Evolutionary conservation across 495 filamentous ascomycete genomes (phyloP).

Genomic region (Penicillium egyptiacum): DNA sequence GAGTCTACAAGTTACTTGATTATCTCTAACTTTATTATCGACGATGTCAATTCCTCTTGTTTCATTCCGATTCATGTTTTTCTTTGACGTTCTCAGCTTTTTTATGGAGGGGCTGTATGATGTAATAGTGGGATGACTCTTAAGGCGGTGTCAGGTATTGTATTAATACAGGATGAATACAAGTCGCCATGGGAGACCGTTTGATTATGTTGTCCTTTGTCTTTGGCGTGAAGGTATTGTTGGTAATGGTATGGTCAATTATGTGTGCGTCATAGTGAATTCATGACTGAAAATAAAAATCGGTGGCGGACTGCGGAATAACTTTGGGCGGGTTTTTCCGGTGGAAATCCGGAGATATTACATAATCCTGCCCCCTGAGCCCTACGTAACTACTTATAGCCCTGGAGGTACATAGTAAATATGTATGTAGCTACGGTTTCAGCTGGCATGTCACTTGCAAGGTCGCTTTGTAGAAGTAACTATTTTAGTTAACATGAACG

Average conservation of each 20-base stretch:
- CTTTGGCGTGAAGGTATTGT: not conserved
- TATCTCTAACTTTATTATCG: not conserved
- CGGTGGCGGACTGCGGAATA: too few species aligned
- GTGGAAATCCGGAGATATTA: too few species aligned
- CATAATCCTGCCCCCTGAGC: too few species aligned
- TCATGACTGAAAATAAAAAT: not conserved
- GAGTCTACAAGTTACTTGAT: constrained; percentile 12
- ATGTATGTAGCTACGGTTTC: too few species aligned
- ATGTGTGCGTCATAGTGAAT: constrained; percentile 16
- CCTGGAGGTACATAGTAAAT: too few species aligned
- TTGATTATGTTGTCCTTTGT: too few species aligned
- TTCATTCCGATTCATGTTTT: not conserved
- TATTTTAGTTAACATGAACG: too few species aligned
- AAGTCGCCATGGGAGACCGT: not conserved
- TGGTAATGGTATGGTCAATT: constrained; percentile 18
- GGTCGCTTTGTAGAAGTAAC: too few species aligned
- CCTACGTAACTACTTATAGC: too few species aligned
- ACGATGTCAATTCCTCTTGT: constrained; percentile 4
- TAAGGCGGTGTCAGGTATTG: not conserved
- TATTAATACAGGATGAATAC: not conserved
- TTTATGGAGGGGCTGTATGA: constrained; percentile 33
- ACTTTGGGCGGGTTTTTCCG: too few species aligned
- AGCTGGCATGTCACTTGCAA: too few species aligned
- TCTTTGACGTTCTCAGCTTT: constrained; percentile 6
- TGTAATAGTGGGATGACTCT: constrained; percentile 28